phyloP scores from a whole-genome alignment of 495 filamentous ascomycete species.

The Neurospora sp. region DNA sequence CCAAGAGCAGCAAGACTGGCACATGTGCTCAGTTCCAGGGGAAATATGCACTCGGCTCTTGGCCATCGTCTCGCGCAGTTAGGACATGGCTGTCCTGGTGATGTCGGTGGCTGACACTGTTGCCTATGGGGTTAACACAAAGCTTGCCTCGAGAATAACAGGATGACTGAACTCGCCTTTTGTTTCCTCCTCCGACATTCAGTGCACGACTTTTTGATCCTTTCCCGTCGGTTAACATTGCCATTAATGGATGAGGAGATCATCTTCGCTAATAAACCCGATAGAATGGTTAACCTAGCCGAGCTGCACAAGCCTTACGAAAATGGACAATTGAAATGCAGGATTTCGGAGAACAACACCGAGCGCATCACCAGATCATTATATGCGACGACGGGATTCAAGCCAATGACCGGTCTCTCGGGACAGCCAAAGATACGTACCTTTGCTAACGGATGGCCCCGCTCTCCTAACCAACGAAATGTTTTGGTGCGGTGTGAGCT shows the following conservation, averaged over 20 bases:
- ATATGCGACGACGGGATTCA: neutral
- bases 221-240: neutral
- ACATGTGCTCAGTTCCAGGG: neutral
- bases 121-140: neutral
- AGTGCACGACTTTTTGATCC: conserved; percentile 5
- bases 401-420: neutral
- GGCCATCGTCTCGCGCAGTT: conserved; percentile 11
- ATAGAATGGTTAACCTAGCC: neutral
- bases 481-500: neutral
- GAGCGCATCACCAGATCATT: neutral
- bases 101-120: conserved; percentile 2
- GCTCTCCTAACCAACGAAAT: neutral
- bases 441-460: neutral
- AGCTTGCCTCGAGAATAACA: neutral
- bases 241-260: neutral
- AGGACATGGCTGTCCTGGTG: neutral
- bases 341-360: neutral
- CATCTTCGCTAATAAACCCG: neutral
- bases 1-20: neutral
- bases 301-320: neutral
- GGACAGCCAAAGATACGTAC: neutral
- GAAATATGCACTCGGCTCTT: conserved; percentile 3
- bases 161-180: neutral
- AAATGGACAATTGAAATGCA: neutral
- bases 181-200: conserved; percentile 10